Evolutionary conservation across 2,329 filamentous ascomycete species (phyloP).

Genomic region (Sclerotinia glacialis): DNA sequence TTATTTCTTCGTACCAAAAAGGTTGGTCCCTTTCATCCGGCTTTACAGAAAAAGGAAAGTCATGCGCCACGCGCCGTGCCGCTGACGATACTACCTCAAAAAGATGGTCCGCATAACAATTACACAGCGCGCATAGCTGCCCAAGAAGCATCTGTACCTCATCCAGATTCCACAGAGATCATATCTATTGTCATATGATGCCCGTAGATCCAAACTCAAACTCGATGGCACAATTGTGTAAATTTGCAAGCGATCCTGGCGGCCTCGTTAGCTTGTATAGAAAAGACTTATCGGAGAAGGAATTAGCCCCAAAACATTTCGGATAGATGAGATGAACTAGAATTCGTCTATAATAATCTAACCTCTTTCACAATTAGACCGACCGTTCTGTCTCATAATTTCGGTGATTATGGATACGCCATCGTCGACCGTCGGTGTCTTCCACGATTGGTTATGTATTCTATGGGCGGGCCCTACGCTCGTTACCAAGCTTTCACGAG

Average conservation of each 20-base stretch:
- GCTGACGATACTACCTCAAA: slow-evolving; percentile 29
- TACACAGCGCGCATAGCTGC: slow-evolving; percentile 34
- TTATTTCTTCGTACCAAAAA: neutral
- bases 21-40: slow-evolving; percentile 20
- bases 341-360: slow-evolving; percentile 3
- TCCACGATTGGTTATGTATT: slow-evolving; percentile 18
- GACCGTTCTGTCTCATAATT: slow-evolving; percentile 14
- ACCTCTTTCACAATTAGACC: slow-evolving; percentile 4
- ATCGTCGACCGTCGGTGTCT: slow-evolving; percentile 7
- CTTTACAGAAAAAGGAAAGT: slow-evolving; percentile 23
- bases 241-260: neutral
- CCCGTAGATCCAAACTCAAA: slow-evolving; percentile 16
- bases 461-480: slow-evolving; percentile 4
- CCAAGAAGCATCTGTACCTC: slow-evolving; percentile 36
- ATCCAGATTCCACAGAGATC: slow-evolving; percentile 26
- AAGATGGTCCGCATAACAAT: slow-evolving; percentile 25
- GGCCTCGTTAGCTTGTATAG: slow-evolving; percentile 6
- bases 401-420: slow-evolving; percentile 21
- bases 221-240: slow-evolving; percentile 12
- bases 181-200: slow-evolving; percentile 19
- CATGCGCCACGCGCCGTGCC: slow-evolving; percentile 31
- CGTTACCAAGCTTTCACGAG: slow-evolving; percentile 9
- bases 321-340: slow-evolving; percentile 15
- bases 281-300: neutral
- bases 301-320: slow-evolving; percentile 6